Evolutionary conservation across 345 rosid genomes (phyloP).

Genomic region (Salix caprea): DNA sequence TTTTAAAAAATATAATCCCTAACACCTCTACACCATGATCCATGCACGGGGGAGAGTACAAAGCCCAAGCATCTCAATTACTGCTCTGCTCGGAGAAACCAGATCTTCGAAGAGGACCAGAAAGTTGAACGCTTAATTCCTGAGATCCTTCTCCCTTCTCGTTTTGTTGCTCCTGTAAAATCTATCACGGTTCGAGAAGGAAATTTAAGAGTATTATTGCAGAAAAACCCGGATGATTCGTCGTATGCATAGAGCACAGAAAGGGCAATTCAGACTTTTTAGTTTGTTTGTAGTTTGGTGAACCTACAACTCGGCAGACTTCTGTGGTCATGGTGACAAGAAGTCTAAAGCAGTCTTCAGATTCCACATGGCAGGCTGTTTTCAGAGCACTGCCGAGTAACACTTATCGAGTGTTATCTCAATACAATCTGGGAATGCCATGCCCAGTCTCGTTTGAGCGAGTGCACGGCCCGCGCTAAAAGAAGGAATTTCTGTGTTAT

Average conservation of each 20-base stretch:
- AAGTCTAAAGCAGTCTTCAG: conserved; percentile 12
- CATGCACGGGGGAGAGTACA: too few species aligned
- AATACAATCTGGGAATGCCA: background rate
- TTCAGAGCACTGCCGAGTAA: background rate
- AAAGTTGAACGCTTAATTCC: background rate
- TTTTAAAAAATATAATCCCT: too few species aligned
- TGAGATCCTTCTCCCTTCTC: background rate
- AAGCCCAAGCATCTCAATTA: too few species aligned
- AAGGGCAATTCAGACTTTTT: conserved; percentile 5
- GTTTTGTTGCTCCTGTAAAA: background rate
- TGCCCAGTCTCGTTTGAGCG: too few species aligned
- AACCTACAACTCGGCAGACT: background rate
- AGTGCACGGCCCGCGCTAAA: too few species aligned
- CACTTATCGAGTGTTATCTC: background rate
- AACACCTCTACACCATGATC: too few species aligned
- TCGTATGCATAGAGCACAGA: background rate
- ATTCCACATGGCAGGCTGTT: conserved; percentile 24
- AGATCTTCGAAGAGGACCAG: too few species aligned
- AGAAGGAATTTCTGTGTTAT: too few species aligned
- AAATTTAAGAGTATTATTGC: background rate
- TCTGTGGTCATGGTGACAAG: background rate
- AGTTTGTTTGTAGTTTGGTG: background rate
- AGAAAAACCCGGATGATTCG: background rate
- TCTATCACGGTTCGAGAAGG: background rate
- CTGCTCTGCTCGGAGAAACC: too few species aligned